Percentiles rank a stretch among this genome's conserved stretches.
phyloP scores from a whole-genome alignment of 106 monocot genomes.

The Dendrobium catenatum region DNA sequence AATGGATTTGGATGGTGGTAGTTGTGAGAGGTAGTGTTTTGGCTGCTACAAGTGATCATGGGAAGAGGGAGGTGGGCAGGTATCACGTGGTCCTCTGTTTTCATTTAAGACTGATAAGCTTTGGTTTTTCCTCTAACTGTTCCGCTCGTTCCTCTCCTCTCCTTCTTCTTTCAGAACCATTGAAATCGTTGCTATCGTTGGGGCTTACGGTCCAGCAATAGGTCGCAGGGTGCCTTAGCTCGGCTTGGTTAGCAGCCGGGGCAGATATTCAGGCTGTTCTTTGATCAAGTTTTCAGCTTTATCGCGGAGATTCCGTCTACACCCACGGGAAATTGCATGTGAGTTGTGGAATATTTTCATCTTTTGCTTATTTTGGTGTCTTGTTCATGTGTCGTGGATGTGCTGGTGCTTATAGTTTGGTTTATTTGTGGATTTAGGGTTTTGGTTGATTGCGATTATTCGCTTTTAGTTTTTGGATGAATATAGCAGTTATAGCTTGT shows the following conservation, averaged over 20 bases:
- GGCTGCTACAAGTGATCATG: slow-evolving; percentile 1
- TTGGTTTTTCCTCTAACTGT: not conserved
- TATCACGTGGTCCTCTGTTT: slow-evolving; percentile 14
- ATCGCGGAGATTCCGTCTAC: not conserved
- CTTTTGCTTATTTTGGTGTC: not conserved
- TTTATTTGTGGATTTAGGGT: not conserved
- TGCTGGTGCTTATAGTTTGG: not conserved
- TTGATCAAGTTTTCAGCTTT: not conserved
- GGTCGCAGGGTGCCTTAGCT: not conserved
- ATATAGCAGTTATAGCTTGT: not conserved
- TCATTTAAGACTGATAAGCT: slow-evolving; percentile 9
- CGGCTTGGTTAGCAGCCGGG: not conserved
- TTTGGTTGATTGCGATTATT: not conserved
- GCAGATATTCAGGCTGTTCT: slow-evolving; percentile 1
- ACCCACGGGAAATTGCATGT: not conserved
- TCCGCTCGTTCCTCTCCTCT: not conserved
- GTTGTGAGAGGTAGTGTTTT: not conserved
- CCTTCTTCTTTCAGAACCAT: not conserved
- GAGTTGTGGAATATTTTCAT: not conserved
- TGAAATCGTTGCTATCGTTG: not conserved
- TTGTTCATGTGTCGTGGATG: not conserved
- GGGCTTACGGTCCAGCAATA: not conserved
- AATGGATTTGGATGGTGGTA: slow-evolving; percentile 7
- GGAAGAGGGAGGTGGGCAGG: slow-evolving; percentile 10
- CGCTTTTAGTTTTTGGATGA: not conserved